Evolutionary conservation across 2,329 filamentous ascomycete species (phyloP), one percentile per base, ranked within the genome.

Genomic region (Harringtonia lauricola): DNA sequence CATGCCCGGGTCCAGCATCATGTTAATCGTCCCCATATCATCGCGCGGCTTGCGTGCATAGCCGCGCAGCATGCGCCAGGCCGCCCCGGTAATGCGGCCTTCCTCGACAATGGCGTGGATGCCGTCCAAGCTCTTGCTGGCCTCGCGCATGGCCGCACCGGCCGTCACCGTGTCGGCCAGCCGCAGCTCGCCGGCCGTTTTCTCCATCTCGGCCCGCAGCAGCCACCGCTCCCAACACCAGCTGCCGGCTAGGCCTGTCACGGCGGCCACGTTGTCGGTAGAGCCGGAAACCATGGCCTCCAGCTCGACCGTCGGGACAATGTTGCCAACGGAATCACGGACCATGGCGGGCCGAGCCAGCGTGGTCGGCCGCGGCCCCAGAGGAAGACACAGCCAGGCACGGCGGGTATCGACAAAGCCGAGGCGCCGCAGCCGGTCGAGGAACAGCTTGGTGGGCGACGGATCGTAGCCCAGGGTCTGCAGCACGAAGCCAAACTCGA

Each of bases 161-260:
- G 72, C 59, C 31, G 67, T 70, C 26, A 71, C 70, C 5, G 64
- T 75, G 53, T 77, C 71, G 5, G 63, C 64, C 21, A 78, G 66
- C 12, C 74, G 62, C 48, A 72, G 61, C 57, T 86, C 81, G 22
- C 85, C 83, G 57, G 86, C 69, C 5, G 70, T 70, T 61, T 75
- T 92, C 68, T 95, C 89, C 65, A 82, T 76, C 65, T 92, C 85
- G 55, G 90, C 74, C 57, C 87, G 86, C 52, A 95, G 66, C 61
- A 96, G 75, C 92, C 92, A 98, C 60, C 86, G 84, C 72, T 98
- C 92, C 90, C 89, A 98, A 59, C 81, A 81, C 81, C 88, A 92
- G 22, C 83, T 81, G 5, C 87, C 92, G 1, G 90, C 78, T 34
- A 96, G 66, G 18, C 89, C 89, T 13, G 85, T 83, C 51, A 95